Evolutionary conservation across 371 early-diverging fungal genomes (phyloP).

Genomic region (Mortierella sp.): DNA sequence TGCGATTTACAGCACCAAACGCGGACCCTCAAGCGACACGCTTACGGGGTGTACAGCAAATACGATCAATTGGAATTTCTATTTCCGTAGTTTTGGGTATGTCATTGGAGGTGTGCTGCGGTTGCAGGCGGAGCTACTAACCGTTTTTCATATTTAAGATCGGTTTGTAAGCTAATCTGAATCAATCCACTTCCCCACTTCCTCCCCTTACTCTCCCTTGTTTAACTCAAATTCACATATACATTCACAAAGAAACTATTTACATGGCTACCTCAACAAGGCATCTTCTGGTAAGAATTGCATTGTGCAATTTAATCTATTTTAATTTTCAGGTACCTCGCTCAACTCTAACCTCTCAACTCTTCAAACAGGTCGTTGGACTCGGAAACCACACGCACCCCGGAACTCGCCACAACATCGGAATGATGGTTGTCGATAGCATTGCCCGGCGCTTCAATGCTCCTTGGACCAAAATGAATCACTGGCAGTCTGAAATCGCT

Average conservation of each 20-base stretch:
- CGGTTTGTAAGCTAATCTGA: no score
- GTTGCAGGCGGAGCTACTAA: background rate
- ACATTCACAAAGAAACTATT: background rate
- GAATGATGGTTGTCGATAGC: conserved; percentile 78
- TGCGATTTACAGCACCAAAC: background rate
- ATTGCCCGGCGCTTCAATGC: conserved; percentile 63
- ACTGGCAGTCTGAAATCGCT: conserved; percentile 64
- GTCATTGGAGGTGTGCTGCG: no score
- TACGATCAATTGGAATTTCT: no score
- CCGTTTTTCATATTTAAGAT: background rate
- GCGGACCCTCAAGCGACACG: background rate
- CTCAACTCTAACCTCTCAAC: background rate
- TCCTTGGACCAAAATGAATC: conserved; percentile 61
- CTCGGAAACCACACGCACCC: conserved; percentile 77
- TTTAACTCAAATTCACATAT: background rate
- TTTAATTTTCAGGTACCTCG: background rate
- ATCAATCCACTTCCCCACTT: background rate
- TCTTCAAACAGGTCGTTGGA: conserved; percentile 73
- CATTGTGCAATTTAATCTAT: no score
- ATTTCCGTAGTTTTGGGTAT: no score
- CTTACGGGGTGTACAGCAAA: conserved; percentile 31
- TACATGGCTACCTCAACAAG: conserved; percentile 18
- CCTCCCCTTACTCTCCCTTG: background rate
- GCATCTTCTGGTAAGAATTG: conserved; percentile 25
- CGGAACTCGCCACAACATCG: conserved; percentile 81